Conservation (phyloP, 257 asterid species). For the Fraxinus anomala region DNA sequence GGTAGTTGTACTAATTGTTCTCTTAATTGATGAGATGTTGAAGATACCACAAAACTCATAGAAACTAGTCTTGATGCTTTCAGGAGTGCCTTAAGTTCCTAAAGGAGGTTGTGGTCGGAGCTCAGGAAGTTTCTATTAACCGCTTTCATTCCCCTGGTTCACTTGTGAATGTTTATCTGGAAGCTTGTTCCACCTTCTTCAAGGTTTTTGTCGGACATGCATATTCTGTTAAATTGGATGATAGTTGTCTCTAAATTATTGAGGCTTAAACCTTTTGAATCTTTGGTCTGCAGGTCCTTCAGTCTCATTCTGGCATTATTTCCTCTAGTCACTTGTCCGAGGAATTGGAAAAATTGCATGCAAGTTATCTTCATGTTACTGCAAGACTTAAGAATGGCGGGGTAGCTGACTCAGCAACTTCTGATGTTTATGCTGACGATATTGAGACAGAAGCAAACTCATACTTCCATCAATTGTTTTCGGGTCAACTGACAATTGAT, state of each 20-base stretch:
- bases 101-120: conserved; percentile 65
- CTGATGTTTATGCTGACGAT: conserved; percentile 70
- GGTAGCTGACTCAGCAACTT: conserved; percentile 51
- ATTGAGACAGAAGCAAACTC: conserved; percentile 80
- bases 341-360: conserved; percentile 71
- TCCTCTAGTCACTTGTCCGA: conserved; percentile 67
- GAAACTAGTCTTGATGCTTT: conserved; percentile 28
- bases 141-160: conserved; percentile 54
- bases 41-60: conserved; percentile 11
- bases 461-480: conserved; percentile 90
- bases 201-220: conserved; percentile 51
- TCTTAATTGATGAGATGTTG: neutral
- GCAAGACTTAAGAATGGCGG: conserved; percentile 57
- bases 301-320: conserved; percentile 60
- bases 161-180: conserved; percentile 58
- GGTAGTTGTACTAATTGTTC: neutral
- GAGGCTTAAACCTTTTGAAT: conserved; percentile 9
- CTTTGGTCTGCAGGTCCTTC: conserved; percentile 66
- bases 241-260: conserved; percentile 7
- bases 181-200: conserved; percentile 66
- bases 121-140: conserved; percentile 61
- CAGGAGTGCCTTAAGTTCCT: conserved; percentile 91
- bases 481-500: conserved; percentile 70
- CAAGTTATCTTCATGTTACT: conserved; percentile 50
- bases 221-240: conserved; percentile 3